Conservation (phyloP, 148 eudicot genomes). For the Oxyria digyna region DNA sequence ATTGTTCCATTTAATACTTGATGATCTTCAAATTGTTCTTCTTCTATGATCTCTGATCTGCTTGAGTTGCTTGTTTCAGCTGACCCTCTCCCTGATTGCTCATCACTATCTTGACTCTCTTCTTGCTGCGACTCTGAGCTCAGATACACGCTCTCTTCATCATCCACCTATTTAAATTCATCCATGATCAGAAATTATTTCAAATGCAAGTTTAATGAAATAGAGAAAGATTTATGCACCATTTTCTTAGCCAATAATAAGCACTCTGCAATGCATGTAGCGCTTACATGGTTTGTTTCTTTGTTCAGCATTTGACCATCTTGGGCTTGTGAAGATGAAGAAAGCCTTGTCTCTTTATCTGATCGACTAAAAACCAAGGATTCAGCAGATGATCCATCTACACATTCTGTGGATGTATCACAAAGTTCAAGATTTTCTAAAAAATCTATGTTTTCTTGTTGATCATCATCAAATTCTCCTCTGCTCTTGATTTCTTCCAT, state of each 20-base stretch:
- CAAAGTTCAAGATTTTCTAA: slow-evolving; percentile 8
- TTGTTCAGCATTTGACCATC: not conserved
- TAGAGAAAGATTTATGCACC: not conserved
- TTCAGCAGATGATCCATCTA: slow-evolving; percentile 26
- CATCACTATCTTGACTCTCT: slow-evolving; percentile 4
- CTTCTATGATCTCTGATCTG: slow-evolving; percentile 7
- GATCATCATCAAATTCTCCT: not conserved
- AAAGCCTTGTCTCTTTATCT: not conserved
- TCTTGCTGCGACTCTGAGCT: slow-evolving; percentile 19
- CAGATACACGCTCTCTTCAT: slow-evolving; percentile 16
- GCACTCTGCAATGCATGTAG: not conserved
- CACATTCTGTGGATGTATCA: slow-evolving; percentile 19
- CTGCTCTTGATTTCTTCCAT: slow-evolving; percentile 10
- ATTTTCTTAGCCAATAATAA: not conserved
- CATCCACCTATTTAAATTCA: slow-evolving; percentile 15
- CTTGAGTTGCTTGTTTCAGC: slow-evolving; percentile 9
- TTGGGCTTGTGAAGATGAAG: not conserved
- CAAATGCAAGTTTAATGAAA: not conserved
- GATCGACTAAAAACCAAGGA: slow-evolving; percentile 17
- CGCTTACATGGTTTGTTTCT: not conserved
- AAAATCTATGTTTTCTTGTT: not conserved
- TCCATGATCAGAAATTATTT: not conserved
- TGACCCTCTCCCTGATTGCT: slow-evolving; percentile 16
- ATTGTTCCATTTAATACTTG: no score
- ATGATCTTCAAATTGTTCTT: slow-evolving; percentile 12